Evolutionary conservation across 2,329 filamentous ascomycete species (phyloP).

Genomic region (Teratosphaeria destructans): DNA sequence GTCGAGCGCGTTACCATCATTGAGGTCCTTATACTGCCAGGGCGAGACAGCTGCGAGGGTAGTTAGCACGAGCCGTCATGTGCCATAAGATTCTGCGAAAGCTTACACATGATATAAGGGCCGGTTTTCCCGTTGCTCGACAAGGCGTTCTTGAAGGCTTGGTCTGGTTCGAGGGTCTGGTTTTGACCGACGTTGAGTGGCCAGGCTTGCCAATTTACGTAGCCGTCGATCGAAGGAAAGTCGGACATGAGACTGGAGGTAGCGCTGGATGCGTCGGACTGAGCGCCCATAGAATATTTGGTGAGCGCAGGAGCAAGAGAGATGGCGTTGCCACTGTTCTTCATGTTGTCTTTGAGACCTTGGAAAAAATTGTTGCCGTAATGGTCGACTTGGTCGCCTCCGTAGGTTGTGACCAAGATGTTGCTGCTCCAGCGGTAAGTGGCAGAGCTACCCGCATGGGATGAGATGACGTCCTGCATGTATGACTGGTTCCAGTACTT

Average conservation of each 20-base stretch:
- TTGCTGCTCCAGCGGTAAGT: conserved; percentile 28
- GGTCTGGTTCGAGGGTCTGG: conserved; percentile 23
- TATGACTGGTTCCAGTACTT: conserved; percentile 28
- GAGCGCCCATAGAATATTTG: conserved; percentile 22
- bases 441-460: conserved; percentile 23
- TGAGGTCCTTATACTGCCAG: conserved; percentile 31
- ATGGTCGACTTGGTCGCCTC: conserved; percentile 21
- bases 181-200: conserved; percentile 23
- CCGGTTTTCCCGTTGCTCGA: conserved; percentile 24
- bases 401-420: conserved; percentile 28
- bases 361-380: conserved; percentile 29
- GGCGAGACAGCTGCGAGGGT: conserved; percentile 25
- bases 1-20: conserved; percentile 25
- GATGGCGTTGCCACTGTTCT: conserved; percentile 20
- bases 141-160: conserved; percentile 25
- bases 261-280: conserved; percentile 14
- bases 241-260: conserved; percentile 21
- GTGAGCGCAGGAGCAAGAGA: conserved; percentile 26
- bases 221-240: conserved; percentile 27
- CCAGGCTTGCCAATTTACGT: conserved; percentile 32
- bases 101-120: conserved; percentile 30
- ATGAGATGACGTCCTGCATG: conserved; percentile 25
- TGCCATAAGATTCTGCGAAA: conserved; percentile 8
- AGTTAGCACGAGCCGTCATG: conserved; percentile 13
- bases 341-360: conserved; percentile 24